Evolutionary conservation across 805 yeast genomes (phyloP).

Genomic region (Phaffomyces antillensis): DNA sequence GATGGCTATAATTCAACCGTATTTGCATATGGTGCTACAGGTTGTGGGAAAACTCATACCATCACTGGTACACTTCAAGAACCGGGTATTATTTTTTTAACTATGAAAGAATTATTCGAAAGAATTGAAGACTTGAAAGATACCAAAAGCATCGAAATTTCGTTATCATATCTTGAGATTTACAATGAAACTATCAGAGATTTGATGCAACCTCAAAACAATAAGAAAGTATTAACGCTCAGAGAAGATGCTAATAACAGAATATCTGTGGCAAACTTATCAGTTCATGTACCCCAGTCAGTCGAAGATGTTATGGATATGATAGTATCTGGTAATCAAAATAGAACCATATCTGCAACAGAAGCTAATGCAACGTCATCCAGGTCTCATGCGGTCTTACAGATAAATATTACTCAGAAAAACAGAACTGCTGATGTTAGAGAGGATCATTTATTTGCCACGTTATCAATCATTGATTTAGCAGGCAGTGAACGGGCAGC

Average conservation of each 20-base stretch:
- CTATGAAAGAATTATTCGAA: conserved; percentile 68
- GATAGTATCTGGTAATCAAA: conserved; percentile 61
- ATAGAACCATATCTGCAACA: conserved; percentile 80
- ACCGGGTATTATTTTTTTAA: conserved; percentile 76
- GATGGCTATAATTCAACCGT: conserved; percentile 89
- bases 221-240: conserved; percentile 43
- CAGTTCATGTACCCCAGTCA: conserved; percentile 50
- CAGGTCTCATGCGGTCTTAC: conserved; percentile 89
- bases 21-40: conserved; percentile 96
- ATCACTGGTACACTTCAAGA: conserved; percentile 65
- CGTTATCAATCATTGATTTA: conserved; percentile 79
- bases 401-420: conserved; percentile 60
- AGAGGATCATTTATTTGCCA: conserved; percentile 68
- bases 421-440: conserved; percentile 53
- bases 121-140: conserved; percentile 51
- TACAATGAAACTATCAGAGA: conserved; percentile 88
- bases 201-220: conserved; percentile 51
- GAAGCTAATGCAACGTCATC: conserved; percentile 89
- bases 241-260: conserved; percentile 64
- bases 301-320: conserved; percentile 76
- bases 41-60: conserved; percentile 96
- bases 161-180: conserved; percentile 74
- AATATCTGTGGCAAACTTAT: conserved; percentile 66
- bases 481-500: conserved; percentile 97
- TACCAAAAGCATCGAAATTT: conserved; percentile 49